A percentile compares a stretch with the other conserved stretches of the same genome.
These are phyloP conservation scores for Aspergillus terreus DNA, from an alignment of 2,329 filamentous ascomycete species.

Conservation along the genomic window DNA sequence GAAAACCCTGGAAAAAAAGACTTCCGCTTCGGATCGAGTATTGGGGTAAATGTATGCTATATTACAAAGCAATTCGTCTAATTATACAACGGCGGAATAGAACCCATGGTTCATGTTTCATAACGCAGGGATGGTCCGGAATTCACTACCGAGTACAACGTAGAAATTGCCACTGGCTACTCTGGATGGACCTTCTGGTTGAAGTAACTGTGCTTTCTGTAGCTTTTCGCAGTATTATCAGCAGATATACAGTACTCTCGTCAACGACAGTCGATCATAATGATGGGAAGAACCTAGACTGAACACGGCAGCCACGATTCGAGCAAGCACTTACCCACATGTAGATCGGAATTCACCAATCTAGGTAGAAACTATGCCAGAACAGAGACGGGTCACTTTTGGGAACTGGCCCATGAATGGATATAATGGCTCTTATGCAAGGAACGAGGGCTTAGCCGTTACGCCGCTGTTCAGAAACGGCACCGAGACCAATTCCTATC, in stretches of 20 bases:
- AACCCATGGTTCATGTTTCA: too few relatives aligned
- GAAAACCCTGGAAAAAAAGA: too few relatives aligned
- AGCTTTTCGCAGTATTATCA: neutral
- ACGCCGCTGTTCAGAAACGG: neutral
- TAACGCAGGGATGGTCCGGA: too few relatives aligned
- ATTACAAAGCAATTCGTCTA: too few relatives aligned
- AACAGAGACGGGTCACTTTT: neutral
- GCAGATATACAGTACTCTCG: neutral
- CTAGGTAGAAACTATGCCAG: neutral
- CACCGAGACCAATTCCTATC: constrained; percentile 1
- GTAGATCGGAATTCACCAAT: neutral
- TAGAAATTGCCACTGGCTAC: too few relatives aligned
- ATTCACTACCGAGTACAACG: too few relatives aligned
- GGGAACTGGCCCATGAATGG: too few relatives aligned
- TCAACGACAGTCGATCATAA: neutral
- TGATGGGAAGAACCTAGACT: neutral
- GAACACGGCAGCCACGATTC: neutral
- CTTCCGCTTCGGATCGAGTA: too few relatives aligned
- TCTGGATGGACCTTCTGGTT: too few relatives aligned
- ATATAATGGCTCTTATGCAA: constrained; percentile 3
- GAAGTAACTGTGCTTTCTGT: too few relatives aligned
- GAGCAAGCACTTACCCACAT: neutral
- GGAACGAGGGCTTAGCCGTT: neutral
- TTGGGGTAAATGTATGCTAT: too few relatives aligned
- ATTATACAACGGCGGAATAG: too few relatives aligned